Evolutionary conservation across 2,329 filamentous ascomycete genomes (phyloP).

Genomic region (Samsoniella hepiali): DNA sequence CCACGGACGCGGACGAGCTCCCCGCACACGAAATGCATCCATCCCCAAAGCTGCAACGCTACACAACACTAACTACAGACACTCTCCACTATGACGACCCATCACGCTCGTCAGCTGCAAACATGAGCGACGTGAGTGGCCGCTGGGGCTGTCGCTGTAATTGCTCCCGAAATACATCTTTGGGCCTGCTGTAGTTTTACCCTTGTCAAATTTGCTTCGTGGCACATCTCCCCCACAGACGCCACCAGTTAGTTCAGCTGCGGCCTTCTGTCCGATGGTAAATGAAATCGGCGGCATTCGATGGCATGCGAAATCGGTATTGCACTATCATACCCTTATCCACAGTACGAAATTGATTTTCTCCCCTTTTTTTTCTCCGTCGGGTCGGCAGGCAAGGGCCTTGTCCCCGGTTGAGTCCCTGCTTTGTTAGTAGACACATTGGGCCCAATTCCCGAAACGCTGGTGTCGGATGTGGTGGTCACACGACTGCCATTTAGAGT

Average conservation of each 20-base stretch:
- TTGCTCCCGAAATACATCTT: background rate
- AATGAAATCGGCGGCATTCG: no score
- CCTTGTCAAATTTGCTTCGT: background rate
- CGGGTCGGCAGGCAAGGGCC: no score
- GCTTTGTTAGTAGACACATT: no score
- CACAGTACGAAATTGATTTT: no score
- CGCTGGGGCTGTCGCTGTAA: background rate
- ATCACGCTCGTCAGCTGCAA: conserved; percentile 7
- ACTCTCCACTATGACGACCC: conserved; percentile 6
- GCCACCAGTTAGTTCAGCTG: conserved; percentile 2
- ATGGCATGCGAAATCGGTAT: no score
- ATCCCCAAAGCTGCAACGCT: background rate
- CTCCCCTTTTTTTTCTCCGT: no score
- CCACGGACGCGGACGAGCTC: background rate
- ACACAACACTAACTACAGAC: background rate
- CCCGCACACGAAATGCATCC: background rate
- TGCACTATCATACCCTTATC: no score
- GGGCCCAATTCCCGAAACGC: background rate
- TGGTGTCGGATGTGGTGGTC: background rate
- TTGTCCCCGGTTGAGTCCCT: no score
- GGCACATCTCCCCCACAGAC: background rate
- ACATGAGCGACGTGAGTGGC: conserved; percentile 3
- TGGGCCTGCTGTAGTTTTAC: background rate
- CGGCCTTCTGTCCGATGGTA: background rate
- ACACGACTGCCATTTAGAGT: background rate